Evolutionary conservation across 169 alveolate genomes (phyloP), one percentile per base, ranked within the genome.

Genomic region (Plasmodium berghei): DNA sequence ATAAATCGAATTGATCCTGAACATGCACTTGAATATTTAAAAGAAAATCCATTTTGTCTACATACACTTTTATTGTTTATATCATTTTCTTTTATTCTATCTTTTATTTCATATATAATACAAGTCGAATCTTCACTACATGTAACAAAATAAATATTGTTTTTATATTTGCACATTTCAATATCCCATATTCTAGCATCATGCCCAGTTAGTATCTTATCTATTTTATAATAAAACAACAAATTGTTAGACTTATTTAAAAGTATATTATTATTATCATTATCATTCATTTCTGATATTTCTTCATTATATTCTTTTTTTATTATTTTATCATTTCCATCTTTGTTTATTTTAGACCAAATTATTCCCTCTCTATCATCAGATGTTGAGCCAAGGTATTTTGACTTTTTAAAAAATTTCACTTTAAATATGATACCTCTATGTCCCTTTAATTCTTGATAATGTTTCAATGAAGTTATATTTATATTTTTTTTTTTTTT

Each of bases 331-430:
- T 1, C 8, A 54, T 70, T 48, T 42, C 20, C 16, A 8, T 40
- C 40, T 14, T 9, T 55, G 55, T n/a, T 16, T 22, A 42, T 18
- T 63, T 75, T 67, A 28, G 22, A 5, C 90, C 90, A 83, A 10
- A 83, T 42, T 46, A 83, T 59, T 8, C 90, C 90, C 22, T 83
- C 90, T 83, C 90, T 59, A 55, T 83, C 90, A 54, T 83, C 90
- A 40, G 90, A 83, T 14, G 58, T 86, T 8, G 90, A 83, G 6
- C 83, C 63, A 2, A 83, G 59, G 42, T 83, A 83, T 54, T 83
- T 83, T 2, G 45, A n/a, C 14, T 69, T 69, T 83, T 28, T 26
- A 56, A 83, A 83, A 83, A 69, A 83, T 49, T 83, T 83, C 26
- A 83, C 90, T 18, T 83, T 83, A 83, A 83, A 83, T 22, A 83